Evolutionary conservation across 2,329 filamentous ascomycete species (phyloP).

Genomic region (Thyridium curvatum): DNA sequence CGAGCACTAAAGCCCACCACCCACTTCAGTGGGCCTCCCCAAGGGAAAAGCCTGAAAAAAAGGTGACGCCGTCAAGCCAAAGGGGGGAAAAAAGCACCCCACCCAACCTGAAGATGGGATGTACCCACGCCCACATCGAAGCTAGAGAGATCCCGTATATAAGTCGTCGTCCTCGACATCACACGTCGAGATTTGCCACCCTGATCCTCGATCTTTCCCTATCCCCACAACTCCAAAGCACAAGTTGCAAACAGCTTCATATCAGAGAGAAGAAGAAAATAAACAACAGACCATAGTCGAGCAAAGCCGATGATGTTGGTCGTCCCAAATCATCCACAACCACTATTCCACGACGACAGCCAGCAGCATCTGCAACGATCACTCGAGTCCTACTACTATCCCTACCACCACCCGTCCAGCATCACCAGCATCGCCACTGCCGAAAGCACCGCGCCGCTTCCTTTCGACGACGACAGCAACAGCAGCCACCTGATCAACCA

Average conservation of each 20-base stretch:
- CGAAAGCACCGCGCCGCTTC: too few species aligned
- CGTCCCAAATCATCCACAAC: conserved; percentile 6
- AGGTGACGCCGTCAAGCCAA: too few species aligned
- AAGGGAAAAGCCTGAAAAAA: too few species aligned
- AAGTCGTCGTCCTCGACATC: neutral
- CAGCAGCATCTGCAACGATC: conserved; percentile 1
- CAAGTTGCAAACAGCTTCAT: too few species aligned
- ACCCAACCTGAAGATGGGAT: too few species aligned
- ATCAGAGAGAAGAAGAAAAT: too few species aligned
- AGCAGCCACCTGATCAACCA: conserved; percentile 18
- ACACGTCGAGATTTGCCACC: conserved; percentile 3
- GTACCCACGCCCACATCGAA: too few species aligned
- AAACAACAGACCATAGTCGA: conserved; percentile 1
- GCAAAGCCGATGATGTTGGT: conserved; percentile 10
- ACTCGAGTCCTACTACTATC: conserved; percentile 1
- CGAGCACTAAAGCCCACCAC: too few species aligned
- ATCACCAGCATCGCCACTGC: conserved; percentile 3
- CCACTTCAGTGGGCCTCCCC: too few species aligned
- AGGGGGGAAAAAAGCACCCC: conserved; percentile 2
- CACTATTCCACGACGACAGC: conserved; percentile 1
- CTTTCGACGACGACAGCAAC: conserved; percentile 18
- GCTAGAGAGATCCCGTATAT: neutral
- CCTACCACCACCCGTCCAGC: conserved; percentile 8
- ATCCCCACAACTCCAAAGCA: too few species aligned
- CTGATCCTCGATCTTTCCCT: conserved; percentile 1